phyloP scores from a whole-genome alignment of 148 eudicot species.

The Pouteria glomerata region DNA sequence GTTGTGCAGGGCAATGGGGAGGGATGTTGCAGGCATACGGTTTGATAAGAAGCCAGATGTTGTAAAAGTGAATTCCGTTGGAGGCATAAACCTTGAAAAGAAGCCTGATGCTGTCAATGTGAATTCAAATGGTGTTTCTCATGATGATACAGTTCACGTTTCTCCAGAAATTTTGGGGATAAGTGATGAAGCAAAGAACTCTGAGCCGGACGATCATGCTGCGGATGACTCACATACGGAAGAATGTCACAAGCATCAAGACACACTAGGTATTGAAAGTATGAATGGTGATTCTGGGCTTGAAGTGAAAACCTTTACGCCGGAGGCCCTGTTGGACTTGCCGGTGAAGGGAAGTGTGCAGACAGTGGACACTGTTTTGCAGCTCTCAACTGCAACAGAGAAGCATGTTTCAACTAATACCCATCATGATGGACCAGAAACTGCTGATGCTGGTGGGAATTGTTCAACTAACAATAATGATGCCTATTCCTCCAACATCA shows the following conservation, averaged over 20 bases:
- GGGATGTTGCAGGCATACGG: too few species aligned
- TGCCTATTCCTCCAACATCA: constrained; percentile 35
- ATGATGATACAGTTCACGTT: constrained; percentile 34
- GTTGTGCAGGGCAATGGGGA: too few species aligned
- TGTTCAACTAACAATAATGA: constrained; percentile 31
- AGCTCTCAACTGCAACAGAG: constrained; percentile 32
- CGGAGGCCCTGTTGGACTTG: constrained; percentile 38
- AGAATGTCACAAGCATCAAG: constrained; percentile 40
- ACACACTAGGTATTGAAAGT: constrained; percentile 37
- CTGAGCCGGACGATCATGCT: constrained; percentile 38
- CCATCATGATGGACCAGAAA: constrained; percentile 32
- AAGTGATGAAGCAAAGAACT: constrained; percentile 29
- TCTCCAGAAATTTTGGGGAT: constrained; percentile 36
- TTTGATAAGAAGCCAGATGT: constrained; percentile 30
- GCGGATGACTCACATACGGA: constrained; percentile 37
- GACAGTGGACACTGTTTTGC: constrained; percentile 22
- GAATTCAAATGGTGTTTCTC: constrained; percentile 43
- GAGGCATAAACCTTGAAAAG: constrained; percentile 48
- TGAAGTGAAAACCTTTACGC: constrained; percentile 28
- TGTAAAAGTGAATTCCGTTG: constrained; percentile 73
- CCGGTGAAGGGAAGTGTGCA: constrained; percentile 38
- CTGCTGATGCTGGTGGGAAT: constrained; percentile 21
- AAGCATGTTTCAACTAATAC: constrained; percentile 31
- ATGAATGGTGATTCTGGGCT: constrained; percentile 28
- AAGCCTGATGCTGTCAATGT: constrained; percentile 36